Evolutionary conservation across 192 early-diverging fungal species (phyloP).

Genomic region (Gamsiella multidivaricata): DNA sequence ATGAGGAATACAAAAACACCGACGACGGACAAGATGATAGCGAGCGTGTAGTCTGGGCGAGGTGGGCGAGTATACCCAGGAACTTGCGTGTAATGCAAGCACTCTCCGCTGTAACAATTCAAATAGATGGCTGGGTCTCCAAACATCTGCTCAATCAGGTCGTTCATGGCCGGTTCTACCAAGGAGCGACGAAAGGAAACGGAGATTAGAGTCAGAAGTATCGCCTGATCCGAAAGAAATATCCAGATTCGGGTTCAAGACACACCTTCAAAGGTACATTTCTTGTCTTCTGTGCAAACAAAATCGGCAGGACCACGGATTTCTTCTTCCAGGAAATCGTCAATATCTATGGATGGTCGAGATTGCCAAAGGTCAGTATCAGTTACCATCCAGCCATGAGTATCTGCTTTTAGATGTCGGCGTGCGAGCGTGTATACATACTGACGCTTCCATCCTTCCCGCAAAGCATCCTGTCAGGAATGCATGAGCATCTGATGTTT

Average conservation of each 20-base stretch:
- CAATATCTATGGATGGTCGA: constrained; percentile 74
- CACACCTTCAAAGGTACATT: constrained; percentile 73
- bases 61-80: constrained; percentile 73
- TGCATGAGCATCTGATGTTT: constrained; percentile 84
- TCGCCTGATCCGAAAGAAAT: no score
- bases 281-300: constrained; percentile 62
- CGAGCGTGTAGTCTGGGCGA: constrained; percentile 51
- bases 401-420: no score
- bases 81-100: constrained; percentile 87
- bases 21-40: constrained; percentile 54
- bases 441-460: constrained; percentile 83
- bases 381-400: not conserved
- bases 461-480: constrained; percentile 83
- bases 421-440: no score
- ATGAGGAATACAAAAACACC: constrained; percentile 55
- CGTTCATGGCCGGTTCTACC: constrained; percentile 84
- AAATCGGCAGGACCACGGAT: constrained; percentile 85
- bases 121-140: constrained; percentile 87
- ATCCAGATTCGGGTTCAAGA: constrained; percentile 48
- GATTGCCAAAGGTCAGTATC: no score
- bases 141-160: constrained; percentile 82
- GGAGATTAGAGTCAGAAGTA: not conserved
- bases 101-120: constrained; percentile 84
- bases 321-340: constrained; percentile 80
- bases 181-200: constrained; percentile 2